Percentiles rank a stretch among this genome's conserved stretches.
Conservation (phyloP, 2,329 filamentous ascomycete genomes). For the Curvularia sp. region DNA sequence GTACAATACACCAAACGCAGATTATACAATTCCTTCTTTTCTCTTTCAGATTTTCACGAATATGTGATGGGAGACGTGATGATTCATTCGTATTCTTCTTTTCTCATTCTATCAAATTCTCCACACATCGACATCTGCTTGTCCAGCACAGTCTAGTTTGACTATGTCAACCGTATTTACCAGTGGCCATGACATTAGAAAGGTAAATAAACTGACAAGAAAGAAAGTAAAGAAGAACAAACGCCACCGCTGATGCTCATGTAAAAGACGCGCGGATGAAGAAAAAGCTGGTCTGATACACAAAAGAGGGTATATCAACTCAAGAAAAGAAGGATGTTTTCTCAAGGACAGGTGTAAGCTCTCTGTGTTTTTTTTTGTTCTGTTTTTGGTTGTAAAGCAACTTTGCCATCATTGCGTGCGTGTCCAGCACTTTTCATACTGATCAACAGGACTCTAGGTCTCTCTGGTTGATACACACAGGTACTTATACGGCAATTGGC, state of each 20-base stretch:
- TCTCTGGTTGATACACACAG: not conserved
- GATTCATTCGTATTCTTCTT: not conserved
- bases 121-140: not conserved
- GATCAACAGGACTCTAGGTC: not conserved
- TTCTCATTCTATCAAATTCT: not conserved
- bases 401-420: not conserved
- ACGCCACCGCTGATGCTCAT: constrained; percentile 5
- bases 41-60: not conserved
- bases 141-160: too few relatives aligned
- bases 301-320: constrained; percentile 4
- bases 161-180: too few relatives aligned
- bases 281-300: constrained; percentile 1
- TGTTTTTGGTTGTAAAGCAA: not conserved
- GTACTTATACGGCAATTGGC: constrained; percentile 18
- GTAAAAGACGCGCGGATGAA: not conserved
- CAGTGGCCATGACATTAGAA: too few relatives aligned
- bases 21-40: too few relatives aligned
- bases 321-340: not conserved
- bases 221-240: not conserved
- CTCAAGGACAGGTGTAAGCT: not conserved
- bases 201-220: not conserved
- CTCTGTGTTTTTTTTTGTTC: not conserved
- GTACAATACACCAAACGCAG: too few relatives aligned
- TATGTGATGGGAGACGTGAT: not conserved
- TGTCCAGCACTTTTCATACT: not conserved